These are phyloP conservation scores for Sapria himalayana DNA, from an alignment of 345 rosid genomes.

Conservation along the genomic window DNA sequence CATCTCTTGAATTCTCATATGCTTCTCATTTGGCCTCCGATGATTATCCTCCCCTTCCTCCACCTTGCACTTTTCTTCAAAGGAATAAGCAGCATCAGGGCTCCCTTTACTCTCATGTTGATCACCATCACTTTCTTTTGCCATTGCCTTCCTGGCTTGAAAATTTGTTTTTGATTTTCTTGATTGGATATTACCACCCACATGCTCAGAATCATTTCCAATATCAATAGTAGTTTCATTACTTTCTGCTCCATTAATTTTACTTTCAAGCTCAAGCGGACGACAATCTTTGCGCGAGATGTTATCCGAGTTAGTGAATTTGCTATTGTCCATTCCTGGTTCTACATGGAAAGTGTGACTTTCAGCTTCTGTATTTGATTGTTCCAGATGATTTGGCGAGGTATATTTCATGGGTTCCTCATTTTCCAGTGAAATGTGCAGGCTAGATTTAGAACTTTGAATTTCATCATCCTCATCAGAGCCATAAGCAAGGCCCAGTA, in stretches of 20 bases:
- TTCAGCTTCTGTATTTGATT: conserved; percentile 15
- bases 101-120: conserved; percentile 21
- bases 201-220: conserved; percentile 14
- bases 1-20: conserved; percentile 26
- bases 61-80: conserved; percentile 15
- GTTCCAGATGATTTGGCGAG: too few species aligned
- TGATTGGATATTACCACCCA: conserved; percentile 8
- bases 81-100: too few species aligned
- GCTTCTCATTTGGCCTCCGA: conserved; percentile 22
- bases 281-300: conserved; percentile 10
- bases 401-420: too few species aligned
- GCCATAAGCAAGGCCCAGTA: conserved; percentile 86
- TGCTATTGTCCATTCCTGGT: conserved; percentile 9
- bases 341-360: conserved; percentile 17
- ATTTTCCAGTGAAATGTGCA: conserved; percentile 13
- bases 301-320: conserved; percentile 7
- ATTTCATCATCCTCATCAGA: conserved; percentile 52
- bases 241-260: conserved; percentile 6
- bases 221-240: conserved; percentile 12
- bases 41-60: conserved; percentile 18
- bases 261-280: conserved; percentile 9
- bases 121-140: conserved; percentile 18
- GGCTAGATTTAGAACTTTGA: conserved; percentile 21
- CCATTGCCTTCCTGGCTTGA: conserved; percentile 17
- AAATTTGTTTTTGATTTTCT: conserved; percentile 13